Conservation (phyloP, 2,329 filamentous ascomycete genomes). For the Elsinoe perseae region DNA sequence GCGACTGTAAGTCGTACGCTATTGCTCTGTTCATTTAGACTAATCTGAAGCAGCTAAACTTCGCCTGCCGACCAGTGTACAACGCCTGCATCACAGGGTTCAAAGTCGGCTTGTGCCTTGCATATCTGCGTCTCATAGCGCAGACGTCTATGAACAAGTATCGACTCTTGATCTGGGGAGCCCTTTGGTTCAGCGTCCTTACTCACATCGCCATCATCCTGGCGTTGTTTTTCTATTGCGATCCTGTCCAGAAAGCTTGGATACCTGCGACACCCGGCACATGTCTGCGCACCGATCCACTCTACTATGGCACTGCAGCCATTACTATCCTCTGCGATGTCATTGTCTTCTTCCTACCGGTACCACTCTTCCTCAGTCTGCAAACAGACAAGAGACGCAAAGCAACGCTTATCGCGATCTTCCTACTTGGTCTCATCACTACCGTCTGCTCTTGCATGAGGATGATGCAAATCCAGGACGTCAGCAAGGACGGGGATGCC, state of each 20-base stretch:
- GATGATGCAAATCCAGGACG: background rate
- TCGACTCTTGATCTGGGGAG: background rate
- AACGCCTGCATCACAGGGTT: background rate
- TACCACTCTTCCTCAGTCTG: background rate
- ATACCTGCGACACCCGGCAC: background rate
- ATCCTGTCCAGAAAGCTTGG: background rate
- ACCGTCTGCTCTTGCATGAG: background rate
- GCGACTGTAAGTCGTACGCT: background rate
- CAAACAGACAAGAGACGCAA: conserved; percentile 1
- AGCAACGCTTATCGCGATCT: background rate
- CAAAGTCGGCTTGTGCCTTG: background rate
- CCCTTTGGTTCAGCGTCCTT: background rate
- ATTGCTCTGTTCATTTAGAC: background rate
- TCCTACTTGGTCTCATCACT: background rate
- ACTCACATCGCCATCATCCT: background rate
- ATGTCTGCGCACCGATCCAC: background rate
- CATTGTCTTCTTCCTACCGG: background rate
- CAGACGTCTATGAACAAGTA: background rate
- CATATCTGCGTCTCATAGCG: background rate
- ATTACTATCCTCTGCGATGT: background rate
- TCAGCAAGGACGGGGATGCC: background rate
- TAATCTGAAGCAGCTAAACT: background rate
- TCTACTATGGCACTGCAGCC: background rate
- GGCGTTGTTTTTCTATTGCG: background rate
- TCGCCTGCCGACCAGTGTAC: background rate